phyloP scores from a whole-genome alignment of 2,329 filamentous ascomycete species.

The Colletotrichum sp. region DNA sequence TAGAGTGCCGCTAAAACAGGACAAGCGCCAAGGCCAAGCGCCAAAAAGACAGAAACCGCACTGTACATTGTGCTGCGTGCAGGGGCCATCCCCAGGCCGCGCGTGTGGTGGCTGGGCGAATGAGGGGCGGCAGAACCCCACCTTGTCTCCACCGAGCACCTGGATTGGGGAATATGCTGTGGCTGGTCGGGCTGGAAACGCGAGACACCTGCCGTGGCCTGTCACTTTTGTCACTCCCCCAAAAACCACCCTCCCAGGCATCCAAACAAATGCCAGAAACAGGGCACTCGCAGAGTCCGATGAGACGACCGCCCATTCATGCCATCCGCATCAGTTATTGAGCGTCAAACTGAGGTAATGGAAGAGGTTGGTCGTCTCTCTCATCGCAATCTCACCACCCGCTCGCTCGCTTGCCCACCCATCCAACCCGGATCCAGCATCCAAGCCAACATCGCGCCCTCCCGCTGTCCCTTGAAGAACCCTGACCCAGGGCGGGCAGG shows the following conservation, averaged over 20 bases:
- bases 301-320: not conserved
- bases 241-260: not conserved
- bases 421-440: not conserved
- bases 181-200: constrained; percentile 13
- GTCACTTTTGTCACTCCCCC: not conserved
- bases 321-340: not conserved
- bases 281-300: not conserved
- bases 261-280: constrained; percentile 8
- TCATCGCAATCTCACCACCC: not conserved
- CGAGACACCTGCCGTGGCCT: not conserved
- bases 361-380: not conserved
- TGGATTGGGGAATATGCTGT: constrained; percentile 16
- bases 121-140: not conserved
- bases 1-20: not conserved
- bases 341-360: not conserved
- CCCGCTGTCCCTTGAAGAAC: not conserved
- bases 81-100: constrained; percentile 17
- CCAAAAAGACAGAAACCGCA: not conserved
- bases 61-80: constrained; percentile 1
- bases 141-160: not conserved
- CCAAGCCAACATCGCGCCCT: not conserved
- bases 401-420: not conserved
- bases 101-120: constrained; percentile 22
- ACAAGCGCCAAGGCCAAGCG: not conserved
- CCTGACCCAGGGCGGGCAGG: not conserved